phyloP scores from a whole-genome alignment of 805 yeast genomes.

The Candida nitratophila region DNA sequence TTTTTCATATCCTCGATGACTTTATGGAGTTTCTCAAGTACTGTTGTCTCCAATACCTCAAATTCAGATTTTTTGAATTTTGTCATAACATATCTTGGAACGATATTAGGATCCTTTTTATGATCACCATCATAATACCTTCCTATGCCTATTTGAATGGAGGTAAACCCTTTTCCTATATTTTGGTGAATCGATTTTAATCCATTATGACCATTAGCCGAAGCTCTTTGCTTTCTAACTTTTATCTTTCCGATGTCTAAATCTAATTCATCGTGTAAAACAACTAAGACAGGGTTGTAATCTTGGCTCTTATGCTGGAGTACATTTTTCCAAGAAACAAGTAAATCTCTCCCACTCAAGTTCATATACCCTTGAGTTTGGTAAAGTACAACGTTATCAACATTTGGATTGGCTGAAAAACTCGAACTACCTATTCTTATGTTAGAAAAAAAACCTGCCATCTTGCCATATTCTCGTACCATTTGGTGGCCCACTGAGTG shows the following conservation, averaged over 20 bases:
- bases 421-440: constrained; percentile 16
- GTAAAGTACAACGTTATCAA: constrained; percentile 34
- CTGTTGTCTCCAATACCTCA: constrained; percentile 30
- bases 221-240: constrained; percentile 49
- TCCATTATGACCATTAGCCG: constrained; percentile 84
- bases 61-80: constrained; percentile 41
- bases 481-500: constrained; percentile 74
- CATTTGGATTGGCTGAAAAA: constrained; percentile 12
- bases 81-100: constrained; percentile 59
- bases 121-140: constrained; percentile 35
- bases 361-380: constrained; percentile 64
- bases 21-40: constrained; percentile 33
- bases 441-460: constrained; percentile 12
- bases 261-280: constrained; percentile 77
- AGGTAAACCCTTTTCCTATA: constrained; percentile 48
- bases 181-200: constrained; percentile 46
- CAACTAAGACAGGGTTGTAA: constrained; percentile 37
- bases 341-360: constrained; percentile 52
- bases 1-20: constrained; percentile 28
- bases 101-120: constrained; percentile 25
- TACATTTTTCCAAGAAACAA: constrained; percentile 39
- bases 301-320: constrained; percentile 15
- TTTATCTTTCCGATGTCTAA: constrained; percentile 60
- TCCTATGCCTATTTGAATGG: constrained; percentile 74
- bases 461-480: constrained; percentile 26